phyloP scores from a whole-genome alignment of 1,139 yeast species.

The Blastobotrys indianensis region DNA sequence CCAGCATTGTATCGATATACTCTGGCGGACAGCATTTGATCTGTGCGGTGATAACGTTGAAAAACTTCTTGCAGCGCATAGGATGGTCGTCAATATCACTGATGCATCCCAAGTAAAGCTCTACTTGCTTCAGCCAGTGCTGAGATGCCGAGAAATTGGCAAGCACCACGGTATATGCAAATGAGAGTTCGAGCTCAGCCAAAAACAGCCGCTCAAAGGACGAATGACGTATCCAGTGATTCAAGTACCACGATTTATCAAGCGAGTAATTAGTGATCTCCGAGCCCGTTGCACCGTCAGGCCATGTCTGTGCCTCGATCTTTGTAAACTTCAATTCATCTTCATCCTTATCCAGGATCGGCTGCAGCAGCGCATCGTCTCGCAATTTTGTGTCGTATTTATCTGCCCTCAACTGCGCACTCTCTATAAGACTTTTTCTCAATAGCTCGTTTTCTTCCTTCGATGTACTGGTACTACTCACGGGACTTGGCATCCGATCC shows the following conservation, averaged over 20 bases:
- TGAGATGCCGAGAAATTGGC: conserved; percentile 43
- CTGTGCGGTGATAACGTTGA: conserved; percentile 31
- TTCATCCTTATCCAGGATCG: conserved; percentile 31
- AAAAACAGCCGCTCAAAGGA: conserved; percentile 27
- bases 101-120: conserved; percentile 33
- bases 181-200: conserved; percentile 41
- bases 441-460: conserved; percentile 37
- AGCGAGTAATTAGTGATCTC: conserved; percentile 37
- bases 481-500: conserved; percentile 25
- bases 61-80: conserved; percentile 24
- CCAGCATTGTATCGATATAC: conserved; percentile 35
- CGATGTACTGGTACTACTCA: conserved; percentile 39
- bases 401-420: conserved; percentile 21
- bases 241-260: conserved; percentile 43
- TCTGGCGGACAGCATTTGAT: conserved; percentile 36
- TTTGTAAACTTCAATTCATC: conserved; percentile 36
- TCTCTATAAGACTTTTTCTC: conserved; percentile 28
- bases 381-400: conserved; percentile 14
- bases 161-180: conserved; percentile 34
- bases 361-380: conserved; percentile 30
- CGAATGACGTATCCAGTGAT: conserved; percentile 24
- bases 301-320: conserved; percentile 35
- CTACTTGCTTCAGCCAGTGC: conserved; percentile 42
- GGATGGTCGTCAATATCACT: conserved; percentile 17
- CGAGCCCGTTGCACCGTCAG: conserved; percentile 32